Conservation (phyloP, 257 asterid species). For the Solanum paucissectum region DNA sequence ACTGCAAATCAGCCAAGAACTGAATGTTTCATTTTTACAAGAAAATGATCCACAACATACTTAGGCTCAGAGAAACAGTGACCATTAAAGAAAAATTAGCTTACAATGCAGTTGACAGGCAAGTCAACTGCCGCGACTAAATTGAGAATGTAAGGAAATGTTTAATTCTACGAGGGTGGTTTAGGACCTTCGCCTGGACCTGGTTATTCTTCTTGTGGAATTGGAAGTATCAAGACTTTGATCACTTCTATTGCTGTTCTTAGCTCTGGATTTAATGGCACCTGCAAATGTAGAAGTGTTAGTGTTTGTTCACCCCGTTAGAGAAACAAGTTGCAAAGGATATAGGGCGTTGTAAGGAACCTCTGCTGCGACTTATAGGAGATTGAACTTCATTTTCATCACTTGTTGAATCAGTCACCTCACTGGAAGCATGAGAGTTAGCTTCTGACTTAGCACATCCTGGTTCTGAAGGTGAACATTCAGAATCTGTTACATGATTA, state of each 20-base stretch:
- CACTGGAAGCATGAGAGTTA: conserved; percentile 42
- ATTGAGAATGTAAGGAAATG: neutral
- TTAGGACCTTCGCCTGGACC: conserved; percentile 40
- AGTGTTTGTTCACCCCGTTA: conserved; percentile 20
- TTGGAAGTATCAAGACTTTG: conserved; percentile 15
- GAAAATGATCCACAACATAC: neutral
- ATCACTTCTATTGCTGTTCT: conserved; percentile 29
- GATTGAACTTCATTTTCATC: conserved; percentile 67
- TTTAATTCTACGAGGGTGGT: neutral
- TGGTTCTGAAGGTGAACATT: conserved; percentile 21
- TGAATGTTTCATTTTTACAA: neutral
- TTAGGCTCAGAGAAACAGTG: neutral
- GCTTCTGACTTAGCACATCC: conserved; percentile 18
- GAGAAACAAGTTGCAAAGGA: conserved; percentile 4
- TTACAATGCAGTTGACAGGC: neutral
- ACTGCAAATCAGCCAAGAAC: neutral
- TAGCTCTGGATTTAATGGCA: conserved; percentile 37
- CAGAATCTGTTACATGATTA: conserved; percentile 44
- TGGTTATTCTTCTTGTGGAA: conserved; percentile 31
- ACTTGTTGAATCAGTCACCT: conserved; percentile 32
- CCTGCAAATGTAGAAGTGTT: conserved; percentile 28
- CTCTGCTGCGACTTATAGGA: neutral
- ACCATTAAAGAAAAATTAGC: neutral
- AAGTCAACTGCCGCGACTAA: neutral
- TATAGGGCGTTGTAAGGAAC: neutral